Conservation (phyloP, 495 filamentous ascomycete species). For the Parmelia sp. region DNA sequence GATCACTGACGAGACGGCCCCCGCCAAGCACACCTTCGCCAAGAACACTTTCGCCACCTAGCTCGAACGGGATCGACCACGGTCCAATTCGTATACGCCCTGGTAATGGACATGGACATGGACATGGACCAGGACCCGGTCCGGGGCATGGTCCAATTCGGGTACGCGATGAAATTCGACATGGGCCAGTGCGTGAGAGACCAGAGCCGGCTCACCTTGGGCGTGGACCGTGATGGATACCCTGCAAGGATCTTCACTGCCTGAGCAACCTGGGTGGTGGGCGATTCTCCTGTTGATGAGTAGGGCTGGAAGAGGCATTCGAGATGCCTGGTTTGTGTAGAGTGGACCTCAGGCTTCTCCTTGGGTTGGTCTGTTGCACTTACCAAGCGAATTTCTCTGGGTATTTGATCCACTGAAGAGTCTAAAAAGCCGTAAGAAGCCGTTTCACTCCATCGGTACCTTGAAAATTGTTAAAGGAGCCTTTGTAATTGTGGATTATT, state of each 20-base stretch:
- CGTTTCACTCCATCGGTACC: not conserved
- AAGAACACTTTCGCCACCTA: not conserved
- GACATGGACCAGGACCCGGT: not conserved
- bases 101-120: not conserved
- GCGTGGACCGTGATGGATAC: not conserved
- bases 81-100: not conserved
- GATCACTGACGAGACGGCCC: not conserved
- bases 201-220: not conserved
- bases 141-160: not conserved
- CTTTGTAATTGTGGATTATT: not conserved
- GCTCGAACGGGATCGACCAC: no score
- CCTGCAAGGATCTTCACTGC: not conserved
- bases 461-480: not conserved
- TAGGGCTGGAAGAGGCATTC: not conserved
- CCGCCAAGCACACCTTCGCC: not conserved
- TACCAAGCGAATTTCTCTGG: not conserved
- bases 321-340: not conserved
- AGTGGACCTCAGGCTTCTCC: not conserved
- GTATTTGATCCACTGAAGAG: not conserved
- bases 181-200: not conserved
- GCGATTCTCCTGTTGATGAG: not conserved
- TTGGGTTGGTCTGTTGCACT: no score
- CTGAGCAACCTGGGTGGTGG: not conserved
- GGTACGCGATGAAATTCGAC: not conserved
- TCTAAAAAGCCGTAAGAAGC: not conserved